Conservation (phyloP, 306 rosid genomes). For the Parietaria judaica region DNA sequence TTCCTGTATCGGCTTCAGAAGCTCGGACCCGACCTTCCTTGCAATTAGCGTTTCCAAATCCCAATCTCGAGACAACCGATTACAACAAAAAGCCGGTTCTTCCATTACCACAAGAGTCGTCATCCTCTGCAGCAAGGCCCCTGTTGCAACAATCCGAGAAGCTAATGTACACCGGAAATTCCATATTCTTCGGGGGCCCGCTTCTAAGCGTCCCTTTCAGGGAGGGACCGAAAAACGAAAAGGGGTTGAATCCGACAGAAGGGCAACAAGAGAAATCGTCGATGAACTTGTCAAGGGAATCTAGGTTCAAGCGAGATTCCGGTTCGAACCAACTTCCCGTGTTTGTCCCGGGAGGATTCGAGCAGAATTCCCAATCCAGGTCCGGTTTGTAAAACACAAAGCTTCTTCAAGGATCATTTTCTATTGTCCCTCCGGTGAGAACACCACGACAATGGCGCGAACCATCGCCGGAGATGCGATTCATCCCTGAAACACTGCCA, state of each 20-base stretch:
- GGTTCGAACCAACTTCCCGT: constrained; percentile 89
- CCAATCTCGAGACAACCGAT: constrained; percentile 44
- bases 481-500: constrained; percentile 15
- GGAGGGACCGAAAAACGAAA: constrained; percentile 56
- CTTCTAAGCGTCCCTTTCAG: constrained; percentile 58
- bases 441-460: constrained; percentile 1
- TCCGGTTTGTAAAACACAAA: constrained; percentile 38
- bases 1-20: constrained; percentile 71
- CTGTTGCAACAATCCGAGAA: constrained; percentile 53
- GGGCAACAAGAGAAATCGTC: constrained; percentile 46
- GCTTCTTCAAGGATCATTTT: background rate
- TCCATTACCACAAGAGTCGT: constrained; percentile 36
- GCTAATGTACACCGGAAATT: constrained; percentile 84
- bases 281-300: constrained; percentile 49
- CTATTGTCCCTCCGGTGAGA: background rate
- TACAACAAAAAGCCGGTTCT: constrained; percentile 38
- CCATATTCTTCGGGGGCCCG: constrained; percentile 93
- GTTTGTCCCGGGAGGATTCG: constrained; percentile 72
- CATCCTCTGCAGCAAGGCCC: constrained; percentile 46
- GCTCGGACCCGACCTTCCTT: constrained; percentile 50
- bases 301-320: constrained; percentile 74
- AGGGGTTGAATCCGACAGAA: constrained; percentile 35
- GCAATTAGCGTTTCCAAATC: constrained; percentile 43
- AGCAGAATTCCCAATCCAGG: constrained; percentile 44
- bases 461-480: background rate